phyloP scores from a whole-genome alignment of 768 basidiomycete species.

The Phylloporus sp. region DNA sequence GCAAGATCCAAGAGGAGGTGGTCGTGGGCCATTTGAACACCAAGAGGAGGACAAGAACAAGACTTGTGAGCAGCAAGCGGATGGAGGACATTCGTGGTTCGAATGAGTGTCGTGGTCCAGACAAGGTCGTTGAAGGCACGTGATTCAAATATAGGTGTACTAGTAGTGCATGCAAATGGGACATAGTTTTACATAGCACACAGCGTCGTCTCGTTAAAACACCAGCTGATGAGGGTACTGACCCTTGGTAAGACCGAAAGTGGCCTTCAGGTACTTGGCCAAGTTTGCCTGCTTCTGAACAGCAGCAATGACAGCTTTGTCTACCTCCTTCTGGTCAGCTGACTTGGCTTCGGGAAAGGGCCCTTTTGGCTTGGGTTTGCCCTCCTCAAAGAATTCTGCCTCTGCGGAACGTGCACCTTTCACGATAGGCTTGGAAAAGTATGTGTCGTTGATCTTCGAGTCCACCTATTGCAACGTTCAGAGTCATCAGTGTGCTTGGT shows the following conservation, averaged over 20 bases:
- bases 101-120: not conserved
- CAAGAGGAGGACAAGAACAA: conserved; percentile 10
- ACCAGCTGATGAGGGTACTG: conserved; percentile 94
- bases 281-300: conserved; percentile 91
- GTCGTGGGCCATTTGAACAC: conserved; percentile 20
- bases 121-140: conserved; percentile 6
- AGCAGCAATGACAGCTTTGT: conserved; percentile 73
- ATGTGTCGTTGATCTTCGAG: conserved; percentile 89
- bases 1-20: conserved; percentile 35
- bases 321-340: conserved; percentile 86
- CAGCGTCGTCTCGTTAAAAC: conserved; percentile 53
- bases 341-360: conserved; percentile 83
- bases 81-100: not conserved
- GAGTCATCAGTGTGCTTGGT: not conserved
- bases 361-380: conserved; percentile 87
- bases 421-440: conserved; percentile 79
- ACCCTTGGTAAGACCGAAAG: conserved; percentile 93
- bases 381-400: conserved; percentile 95
- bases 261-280: conserved; percentile 87
- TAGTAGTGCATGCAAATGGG: conserved; percentile 10
- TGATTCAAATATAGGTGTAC: not conserved
- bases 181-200: conserved; percentile 24
- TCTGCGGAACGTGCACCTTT: conserved; percentile 80
- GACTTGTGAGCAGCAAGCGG: conserved; percentile 10
- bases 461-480: conserved; percentile 52